phyloP scores from a whole-genome alignment of 106 monocot species.

The Dendrobium catenatum region DNA sequence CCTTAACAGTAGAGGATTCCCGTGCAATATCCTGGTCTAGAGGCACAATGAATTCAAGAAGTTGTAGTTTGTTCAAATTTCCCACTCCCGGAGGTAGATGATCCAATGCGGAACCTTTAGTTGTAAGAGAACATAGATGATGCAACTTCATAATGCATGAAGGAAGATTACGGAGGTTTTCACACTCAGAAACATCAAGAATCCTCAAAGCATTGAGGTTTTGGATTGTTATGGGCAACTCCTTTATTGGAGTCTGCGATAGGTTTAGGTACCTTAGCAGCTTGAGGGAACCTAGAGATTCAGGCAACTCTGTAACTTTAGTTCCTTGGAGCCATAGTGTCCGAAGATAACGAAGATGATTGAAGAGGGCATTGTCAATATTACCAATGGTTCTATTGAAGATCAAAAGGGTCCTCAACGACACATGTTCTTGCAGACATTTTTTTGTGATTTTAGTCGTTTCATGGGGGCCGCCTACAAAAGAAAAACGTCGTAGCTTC shows the following conservation, averaged over 20 bases:
- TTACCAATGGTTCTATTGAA: no score
- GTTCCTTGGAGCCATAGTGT: neutral
- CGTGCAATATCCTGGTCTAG: neutral
- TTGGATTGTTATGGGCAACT: constrained; percentile 11
- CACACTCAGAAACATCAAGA: neutral
- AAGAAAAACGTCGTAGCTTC: neutral
- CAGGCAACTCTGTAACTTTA: constrained; percentile 4
- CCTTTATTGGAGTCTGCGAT: neutral
- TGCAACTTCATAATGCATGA: neutral
- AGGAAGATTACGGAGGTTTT: neutral
- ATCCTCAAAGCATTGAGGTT: neutral
- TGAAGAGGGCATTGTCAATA: constrained; percentile 1
- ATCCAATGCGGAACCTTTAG: neutral
- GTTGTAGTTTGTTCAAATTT: neutral
- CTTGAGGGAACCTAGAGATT: constrained; percentile 11
- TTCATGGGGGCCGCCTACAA: no score
- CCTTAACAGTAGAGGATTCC: neutral
- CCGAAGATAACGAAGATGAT: constrained; percentile 5
- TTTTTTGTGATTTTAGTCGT: neutral
- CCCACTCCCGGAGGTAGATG: neutral
- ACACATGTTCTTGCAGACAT: neutral
- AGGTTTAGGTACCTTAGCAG: constrained; percentile 15
- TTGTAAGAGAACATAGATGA: neutral
- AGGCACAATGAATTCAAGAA: neutral
- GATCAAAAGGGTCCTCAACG: constrained; percentile 10